Conservation (phyloP, 2,329 filamentous ascomycete species). For the Calonectria honghensis region DNA sequence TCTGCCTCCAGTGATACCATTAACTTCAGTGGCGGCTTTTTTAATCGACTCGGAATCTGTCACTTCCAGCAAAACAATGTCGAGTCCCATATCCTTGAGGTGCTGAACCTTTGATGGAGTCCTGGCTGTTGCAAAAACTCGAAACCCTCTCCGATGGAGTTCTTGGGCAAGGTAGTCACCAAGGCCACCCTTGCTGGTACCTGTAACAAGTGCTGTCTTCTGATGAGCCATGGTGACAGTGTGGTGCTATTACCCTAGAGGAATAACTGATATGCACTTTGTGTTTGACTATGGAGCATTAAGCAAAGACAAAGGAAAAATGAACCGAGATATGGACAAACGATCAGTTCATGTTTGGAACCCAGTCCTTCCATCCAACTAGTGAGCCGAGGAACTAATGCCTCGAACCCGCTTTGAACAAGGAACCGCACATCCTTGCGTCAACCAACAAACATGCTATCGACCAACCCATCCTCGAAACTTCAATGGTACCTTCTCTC, state of each 20-base stretch:
- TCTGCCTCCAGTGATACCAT: constrained; percentile 58
- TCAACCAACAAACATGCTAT: constrained; percentile 7
- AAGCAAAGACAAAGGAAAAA: neutral
- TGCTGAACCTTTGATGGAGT: constrained; percentile 58
- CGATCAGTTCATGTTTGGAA: constrained; percentile 11
- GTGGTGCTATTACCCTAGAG: neutral
- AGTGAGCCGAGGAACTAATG: constrained; percentile 1
- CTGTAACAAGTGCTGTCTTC: constrained; percentile 60
- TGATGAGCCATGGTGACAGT: constrained; percentile 35
- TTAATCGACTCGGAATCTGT: constrained; percentile 59
- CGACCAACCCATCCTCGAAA: neutral
- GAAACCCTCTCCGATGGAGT: constrained; percentile 60
- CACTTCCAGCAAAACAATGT: constrained; percentile 65
- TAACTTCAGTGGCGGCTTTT: constrained; percentile 57
- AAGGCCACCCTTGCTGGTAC: constrained; percentile 63
- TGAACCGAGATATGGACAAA: neutral
- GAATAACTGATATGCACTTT: neutral
- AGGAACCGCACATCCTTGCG: neutral
- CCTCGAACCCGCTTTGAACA: constrained; percentile 5
- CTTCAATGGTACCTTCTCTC: neutral
- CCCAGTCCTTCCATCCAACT: neutral
- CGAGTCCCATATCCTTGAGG: constrained; percentile 58
- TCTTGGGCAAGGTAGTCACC: constrained; percentile 63
- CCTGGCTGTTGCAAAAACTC: constrained; percentile 65
- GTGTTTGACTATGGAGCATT: neutral